Conservation (phyloP, 2,329 filamentous ascomycete genomes). For the Chaetothyriales sp. region DNA sequence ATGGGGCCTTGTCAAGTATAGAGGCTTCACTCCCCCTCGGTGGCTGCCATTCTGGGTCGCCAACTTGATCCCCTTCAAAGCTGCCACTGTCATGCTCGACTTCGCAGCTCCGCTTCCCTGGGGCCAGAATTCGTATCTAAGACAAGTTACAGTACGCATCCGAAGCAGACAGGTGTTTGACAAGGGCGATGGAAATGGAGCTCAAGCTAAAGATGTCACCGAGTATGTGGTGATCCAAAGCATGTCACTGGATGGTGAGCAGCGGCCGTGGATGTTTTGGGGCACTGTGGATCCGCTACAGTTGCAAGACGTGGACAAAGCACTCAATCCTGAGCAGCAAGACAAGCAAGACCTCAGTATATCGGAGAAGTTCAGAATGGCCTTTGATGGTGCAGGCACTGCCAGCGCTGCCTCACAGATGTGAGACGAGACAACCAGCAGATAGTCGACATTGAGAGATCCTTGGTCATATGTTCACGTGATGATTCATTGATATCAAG, state of each 20-base stretch:
- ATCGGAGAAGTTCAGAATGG: not conserved
- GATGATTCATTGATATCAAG: too few relatives aligned
- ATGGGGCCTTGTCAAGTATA: conserved; percentile 8
- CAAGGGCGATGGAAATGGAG: conserved; percentile 8
- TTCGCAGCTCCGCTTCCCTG: conserved; percentile 29
- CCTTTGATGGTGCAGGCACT: not conserved
- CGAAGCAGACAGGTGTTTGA: conserved; percentile 26
- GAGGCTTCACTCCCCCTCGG: conserved; percentile 23
- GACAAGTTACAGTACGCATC: conserved; percentile 28
- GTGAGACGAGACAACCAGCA: not conserved
- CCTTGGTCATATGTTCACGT: not conserved
- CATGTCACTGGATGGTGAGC: conserved; percentile 27
- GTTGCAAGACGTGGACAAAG: conserved; percentile 9
- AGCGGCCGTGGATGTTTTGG: conserved; percentile 38
- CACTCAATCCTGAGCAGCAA: conserved; percentile 5
- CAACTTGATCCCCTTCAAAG: conserved; percentile 23
- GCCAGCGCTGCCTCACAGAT: not conserved
- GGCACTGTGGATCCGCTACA: conserved; percentile 21
- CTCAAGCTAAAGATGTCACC: conserved; percentile 8
- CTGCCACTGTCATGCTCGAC: conserved; percentile 29
- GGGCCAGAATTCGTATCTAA: conserved; percentile 25
- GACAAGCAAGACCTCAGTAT: conserved; percentile 1
- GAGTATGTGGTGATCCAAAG: conserved; percentile 42
- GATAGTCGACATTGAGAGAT: not conserved
- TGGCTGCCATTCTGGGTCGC: conserved; percentile 18